Conservation (phyloP, 1,284 basidiomycete species). For the Malassezia equina region DNA sequence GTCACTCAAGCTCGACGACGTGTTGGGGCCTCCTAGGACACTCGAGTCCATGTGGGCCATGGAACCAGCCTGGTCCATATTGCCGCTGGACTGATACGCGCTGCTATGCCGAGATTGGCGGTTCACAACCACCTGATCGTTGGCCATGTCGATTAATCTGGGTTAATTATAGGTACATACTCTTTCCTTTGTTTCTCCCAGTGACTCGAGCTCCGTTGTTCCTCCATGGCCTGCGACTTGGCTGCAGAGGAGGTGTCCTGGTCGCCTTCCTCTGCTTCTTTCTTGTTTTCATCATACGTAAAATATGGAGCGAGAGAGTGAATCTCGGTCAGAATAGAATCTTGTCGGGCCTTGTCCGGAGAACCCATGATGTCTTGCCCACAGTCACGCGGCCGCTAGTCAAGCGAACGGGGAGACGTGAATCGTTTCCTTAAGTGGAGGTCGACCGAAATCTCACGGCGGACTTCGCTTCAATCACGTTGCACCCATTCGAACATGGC, state of each 20-base stretch:
- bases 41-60: slow-evolving; percentile 6
- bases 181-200: slow-evolving; percentile 7
- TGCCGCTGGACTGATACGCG: slow-evolving; percentile 15
- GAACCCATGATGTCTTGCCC: neutral
- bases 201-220: neutral
- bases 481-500: neutral
- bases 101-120: slow-evolving; percentile 27
- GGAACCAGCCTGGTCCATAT: slow-evolving; percentile 14
- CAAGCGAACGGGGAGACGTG: neutral
- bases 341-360: neutral
- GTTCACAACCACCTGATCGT: slow-evolving; percentile 31
- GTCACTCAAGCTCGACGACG: neutral
- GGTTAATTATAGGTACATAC: slow-evolving; percentile 1
- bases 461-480: neutral
- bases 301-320: slow-evolving; percentile 17
- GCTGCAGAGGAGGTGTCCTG: neutral
- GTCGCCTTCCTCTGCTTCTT: neutral
- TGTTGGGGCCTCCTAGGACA: neutral
- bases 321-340: slow-evolving; percentile 14
- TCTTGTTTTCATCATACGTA: slow-evolving; percentile 8
- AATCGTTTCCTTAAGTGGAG: neutral
- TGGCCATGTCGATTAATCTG: slow-evolving; percentile 18
- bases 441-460: neutral
- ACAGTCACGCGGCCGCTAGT: neutral
- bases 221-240: neutral